These are phyloP conservation scores for Aspergillus aculeatus DNA, from an alignment of 2,329 filamentous ascomycete genomes.

Conservation along the genomic window DNA sequence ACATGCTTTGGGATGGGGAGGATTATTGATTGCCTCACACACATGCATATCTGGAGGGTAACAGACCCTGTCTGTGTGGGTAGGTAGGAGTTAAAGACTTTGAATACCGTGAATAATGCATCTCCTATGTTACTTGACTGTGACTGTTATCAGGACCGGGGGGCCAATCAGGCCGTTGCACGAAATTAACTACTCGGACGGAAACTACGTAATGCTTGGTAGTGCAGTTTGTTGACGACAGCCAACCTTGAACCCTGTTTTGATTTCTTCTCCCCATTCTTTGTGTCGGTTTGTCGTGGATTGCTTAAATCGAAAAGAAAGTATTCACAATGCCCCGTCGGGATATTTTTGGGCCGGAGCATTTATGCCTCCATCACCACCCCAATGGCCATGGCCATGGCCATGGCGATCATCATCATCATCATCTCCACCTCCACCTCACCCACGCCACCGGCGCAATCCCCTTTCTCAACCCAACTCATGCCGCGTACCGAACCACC, in stretches of 20 bases:
- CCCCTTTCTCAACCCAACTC: slow-evolving; percentile 52
- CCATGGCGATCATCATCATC: neutral
- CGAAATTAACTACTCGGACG: neutral
- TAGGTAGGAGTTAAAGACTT: neutral
- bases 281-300: too few relatives aligned
- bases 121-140: neutral
- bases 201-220: neutral
- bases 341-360: neutral
- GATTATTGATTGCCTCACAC: neutral
- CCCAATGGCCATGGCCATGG: neutral
- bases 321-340: neutral
- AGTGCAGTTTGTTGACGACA: neutral
- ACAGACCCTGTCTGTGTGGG: neutral
- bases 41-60: neutral
- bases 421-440: neutral
- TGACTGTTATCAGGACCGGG: neutral
- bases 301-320: neutral
- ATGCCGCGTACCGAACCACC: slow-evolving; percentile 25
- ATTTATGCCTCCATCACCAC: neutral
- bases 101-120: neutral
- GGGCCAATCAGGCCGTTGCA: neutral
- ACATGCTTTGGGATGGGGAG: neutral
- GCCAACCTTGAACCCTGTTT: too few relatives aligned
- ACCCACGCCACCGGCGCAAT: slow-evolving; percentile 39
- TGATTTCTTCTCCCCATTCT: too few relatives aligned